Conservation (phyloP, 306 rosid genomes). For the Argentina anserina region DNA sequence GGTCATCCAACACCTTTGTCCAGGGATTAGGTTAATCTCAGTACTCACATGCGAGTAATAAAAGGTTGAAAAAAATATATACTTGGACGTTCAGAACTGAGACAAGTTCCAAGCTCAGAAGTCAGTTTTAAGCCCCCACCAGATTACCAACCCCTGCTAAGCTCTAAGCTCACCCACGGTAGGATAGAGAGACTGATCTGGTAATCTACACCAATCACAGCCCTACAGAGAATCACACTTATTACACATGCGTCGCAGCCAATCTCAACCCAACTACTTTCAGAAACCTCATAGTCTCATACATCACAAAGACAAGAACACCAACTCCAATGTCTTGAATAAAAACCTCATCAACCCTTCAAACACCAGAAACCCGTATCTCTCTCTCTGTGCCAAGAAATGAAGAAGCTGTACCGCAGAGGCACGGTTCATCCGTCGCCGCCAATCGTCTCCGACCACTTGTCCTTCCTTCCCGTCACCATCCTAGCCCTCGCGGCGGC, state of each 20-base stretch:
- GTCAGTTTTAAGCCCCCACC: conserved; percentile 1
- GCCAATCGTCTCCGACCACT: conserved; percentile 67
- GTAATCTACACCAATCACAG: background rate
- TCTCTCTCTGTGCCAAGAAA: conserved; percentile 20
- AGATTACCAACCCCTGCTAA: conserved; percentile 32
- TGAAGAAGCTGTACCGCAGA: conserved; percentile 90
- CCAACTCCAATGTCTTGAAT: conserved; percentile 39
- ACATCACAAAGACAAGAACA: conserved; percentile 21
- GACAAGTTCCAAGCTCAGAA: background rate
- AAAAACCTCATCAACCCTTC: conserved; percentile 48
- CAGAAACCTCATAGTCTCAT: conserved; percentile 4
- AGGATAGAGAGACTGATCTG: conserved; percentile 22
- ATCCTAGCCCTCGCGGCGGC: conserved; percentile 71
- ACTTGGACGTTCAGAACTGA: background rate
- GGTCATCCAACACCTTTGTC: background rate
- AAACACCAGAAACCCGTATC: conserved; percentile 1
- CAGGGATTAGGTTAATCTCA: background rate
- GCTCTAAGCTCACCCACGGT: conserved; percentile 31
- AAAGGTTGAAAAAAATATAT: background rate
- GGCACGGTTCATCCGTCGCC: conserved; percentile 91
- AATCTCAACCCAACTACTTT: conserved; percentile 16
- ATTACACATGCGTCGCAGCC: conserved; percentile 37
- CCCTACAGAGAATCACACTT: conserved; percentile 10
- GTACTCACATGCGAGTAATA: background rate
- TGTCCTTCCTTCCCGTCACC: conserved; percentile 75